These are phyloP conservation scores for Exophiala aquamarina DNA, from an alignment of 2,329 filamentous ascomycete species.

Conservation along the genomic window DNA sequence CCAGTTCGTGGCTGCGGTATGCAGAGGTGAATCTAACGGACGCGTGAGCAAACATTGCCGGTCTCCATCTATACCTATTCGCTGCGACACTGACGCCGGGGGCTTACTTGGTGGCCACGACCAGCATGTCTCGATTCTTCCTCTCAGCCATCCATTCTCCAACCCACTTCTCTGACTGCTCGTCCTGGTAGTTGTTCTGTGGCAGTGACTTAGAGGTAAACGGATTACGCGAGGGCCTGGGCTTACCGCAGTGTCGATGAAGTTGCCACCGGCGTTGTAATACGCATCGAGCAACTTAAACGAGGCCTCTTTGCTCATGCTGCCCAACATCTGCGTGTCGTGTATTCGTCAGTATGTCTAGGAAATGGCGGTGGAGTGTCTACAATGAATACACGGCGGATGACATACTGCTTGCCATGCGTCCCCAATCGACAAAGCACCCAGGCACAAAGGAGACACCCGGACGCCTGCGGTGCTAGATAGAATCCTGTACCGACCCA, in stretches of 20 bases:
- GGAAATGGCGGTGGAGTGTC: not conserved
- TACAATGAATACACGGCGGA: not conserved
- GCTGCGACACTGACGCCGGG: no score
- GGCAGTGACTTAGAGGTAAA: conserved; percentile 48
- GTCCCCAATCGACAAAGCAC: conserved; percentile 41
- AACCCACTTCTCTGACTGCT: conserved; percentile 65
- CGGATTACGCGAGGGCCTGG: no score
- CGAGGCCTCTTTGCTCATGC: conserved; percentile 61
- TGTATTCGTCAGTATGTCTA: conserved; percentile 51
- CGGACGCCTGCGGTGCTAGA: conserved; percentile 64
- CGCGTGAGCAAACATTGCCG: not conserved
- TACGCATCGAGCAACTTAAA: conserved; percentile 68
- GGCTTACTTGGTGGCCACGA: conserved; percentile 58
- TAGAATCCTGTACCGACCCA: conserved; percentile 66
- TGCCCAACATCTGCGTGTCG: conserved; percentile 34
- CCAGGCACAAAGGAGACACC: conserved; percentile 61
- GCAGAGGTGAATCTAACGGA: conserved; percentile 42
- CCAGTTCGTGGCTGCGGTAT: conserved; percentile 33
- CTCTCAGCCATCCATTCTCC: conserved; percentile 56
- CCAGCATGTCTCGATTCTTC: conserved; percentile 49
- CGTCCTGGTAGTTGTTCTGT: conserved; percentile 65
- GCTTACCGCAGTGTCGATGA: conserved; percentile 62
- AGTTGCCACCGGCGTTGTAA: conserved; percentile 66
- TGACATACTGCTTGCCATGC: conserved; percentile 29
- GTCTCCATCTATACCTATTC: not conserved